Base-by-base conservation (phyloP, 1,139 yeast species). In the Sugiyamaella pinicola region DNA sequence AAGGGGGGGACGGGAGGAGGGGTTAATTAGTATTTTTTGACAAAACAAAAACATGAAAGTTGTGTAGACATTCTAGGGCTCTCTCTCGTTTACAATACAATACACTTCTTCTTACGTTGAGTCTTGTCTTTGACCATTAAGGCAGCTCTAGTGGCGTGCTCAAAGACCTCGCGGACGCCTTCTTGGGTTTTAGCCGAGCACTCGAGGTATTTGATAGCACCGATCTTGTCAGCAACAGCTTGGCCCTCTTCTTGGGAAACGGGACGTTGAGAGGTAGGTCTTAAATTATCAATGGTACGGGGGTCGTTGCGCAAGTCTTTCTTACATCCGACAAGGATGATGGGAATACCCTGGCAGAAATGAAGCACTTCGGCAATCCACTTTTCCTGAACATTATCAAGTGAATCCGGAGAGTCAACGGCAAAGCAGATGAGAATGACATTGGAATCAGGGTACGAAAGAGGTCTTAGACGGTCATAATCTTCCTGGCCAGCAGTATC, bases 401-500 rank as follows among this genome's bases (percentile, higher is more conserved):
- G 80, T 29, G 96, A 87, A 73, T 89, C 96, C 59, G 96, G 97
- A 39, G 91, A 81, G 71, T 88, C 96, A 61, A 90, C 82, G 22
- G 96, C 84, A 78, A 89, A 90, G 79, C 96, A 89, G 66, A 90
- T 88, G 71, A 90, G 80, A 61, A 90, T 87, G 59, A 90, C 96
- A 69, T 90, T 87, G 50, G 96, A 86, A 71, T 89, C 96, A 57
- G 96, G 96, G 75, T 90, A 90, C 26, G 95, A 85, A 65, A 90
- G 79, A 29, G 96, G 96, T 77, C 97, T 85, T 69, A 90, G 80
- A 75, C 96, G 85, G 73, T 89, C 96, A 73, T 89, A 90, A 76
- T 90, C 97, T 78, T 90, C 96, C 80, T 90, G 97, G 59, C 97
- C 97, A 54, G 97, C 97, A 64, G 97, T 90, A 87, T 90, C 97